A percentile compares a stretch with the other conserved stretches of the same genome.
Evolutionary conservation across 192 early-diverging fungal genomes (phyloP).

Genomic region (Jimgerdemannia lactiflua): DNA sequence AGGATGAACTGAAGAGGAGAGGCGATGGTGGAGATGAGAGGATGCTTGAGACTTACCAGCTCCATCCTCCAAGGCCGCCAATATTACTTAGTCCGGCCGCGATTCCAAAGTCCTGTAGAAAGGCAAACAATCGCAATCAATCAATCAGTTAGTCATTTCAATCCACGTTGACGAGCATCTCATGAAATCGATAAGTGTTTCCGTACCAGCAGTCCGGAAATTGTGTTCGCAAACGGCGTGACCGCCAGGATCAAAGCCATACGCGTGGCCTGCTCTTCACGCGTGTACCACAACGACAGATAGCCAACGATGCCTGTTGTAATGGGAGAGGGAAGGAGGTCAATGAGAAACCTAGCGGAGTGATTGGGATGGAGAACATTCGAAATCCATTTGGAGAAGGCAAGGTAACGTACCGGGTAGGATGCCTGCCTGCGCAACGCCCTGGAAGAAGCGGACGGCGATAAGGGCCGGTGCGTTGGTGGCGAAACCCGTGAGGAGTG

Average conservation of each 20-base stretch:
- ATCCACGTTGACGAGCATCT: no score
- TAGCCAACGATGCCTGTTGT: constrained; percentile 9
- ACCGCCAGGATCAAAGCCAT: constrained; percentile 51
- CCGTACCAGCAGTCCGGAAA: constrained; percentile 55
- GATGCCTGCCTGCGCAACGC: not conserved
- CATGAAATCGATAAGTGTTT: no score
- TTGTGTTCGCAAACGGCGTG: constrained; percentile 48
- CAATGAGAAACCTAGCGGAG: not conserved
- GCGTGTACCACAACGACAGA: constrained; percentile 52
- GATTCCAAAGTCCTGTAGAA: not conserved
- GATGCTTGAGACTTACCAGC: not conserved
- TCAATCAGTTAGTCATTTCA: no score
- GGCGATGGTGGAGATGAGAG: not conserved
- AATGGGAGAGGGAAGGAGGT: not conserved
- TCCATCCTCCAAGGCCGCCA: not conserved
- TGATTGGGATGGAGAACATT: no score
- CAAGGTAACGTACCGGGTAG: not conserved
- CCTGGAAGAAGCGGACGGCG: not conserved
- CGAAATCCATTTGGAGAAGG: no score
- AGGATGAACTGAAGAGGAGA: not conserved
- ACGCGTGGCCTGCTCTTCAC: constrained; percentile 49
- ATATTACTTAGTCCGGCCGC: not conserved
- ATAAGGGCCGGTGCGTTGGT: not conserved
- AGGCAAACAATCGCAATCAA: not conserved
- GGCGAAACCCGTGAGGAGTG: not conserved